phyloP scores from a whole-genome alignment of 1,139 yeast genomes.

The Wickerhamomyces sp. region DNA sequence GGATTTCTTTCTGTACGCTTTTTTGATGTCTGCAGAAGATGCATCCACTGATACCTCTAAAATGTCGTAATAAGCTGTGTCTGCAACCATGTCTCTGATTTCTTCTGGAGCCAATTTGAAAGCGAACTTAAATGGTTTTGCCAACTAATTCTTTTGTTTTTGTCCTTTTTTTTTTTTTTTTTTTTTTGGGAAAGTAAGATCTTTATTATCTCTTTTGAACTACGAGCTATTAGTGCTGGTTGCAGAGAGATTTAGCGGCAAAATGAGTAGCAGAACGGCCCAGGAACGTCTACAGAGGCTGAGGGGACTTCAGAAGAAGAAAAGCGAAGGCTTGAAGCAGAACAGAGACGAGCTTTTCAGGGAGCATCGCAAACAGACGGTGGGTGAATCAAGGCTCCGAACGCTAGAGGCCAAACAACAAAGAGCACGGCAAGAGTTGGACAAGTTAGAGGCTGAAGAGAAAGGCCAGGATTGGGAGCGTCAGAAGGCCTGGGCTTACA shows the following conservation, averaged over 20 bases:
- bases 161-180: too few relatives aligned
- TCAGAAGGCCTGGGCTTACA: conserved; percentile 51
- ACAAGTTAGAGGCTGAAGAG: conserved; percentile 32
- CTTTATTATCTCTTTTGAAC: too few relatives aligned
- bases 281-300: conserved; percentile 22
- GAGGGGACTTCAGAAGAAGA: conserved; percentile 26
- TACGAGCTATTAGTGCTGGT: too few relatives aligned
- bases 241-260: too few relatives aligned
- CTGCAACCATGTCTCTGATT: conserved; percentile 61
- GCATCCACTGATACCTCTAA: conserved; percentile 64
- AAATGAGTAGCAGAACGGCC: neutral
- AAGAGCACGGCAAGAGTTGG: conserved; percentile 35
- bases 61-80: conserved; percentile 79
- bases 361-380: conserved; percentile 33
- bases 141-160: too few relatives aligned
- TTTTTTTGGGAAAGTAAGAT: too few relatives aligned
- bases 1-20: conserved; percentile 87
- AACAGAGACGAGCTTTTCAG: conserved; percentile 38
- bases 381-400: conserved; percentile 26
- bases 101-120: too few relatives aligned
- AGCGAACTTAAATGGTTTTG: too few relatives aligned
- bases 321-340: conserved; percentile 26
- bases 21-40: conserved; percentile 75
- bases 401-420: conserved; percentile 28
- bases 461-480: conserved; percentile 38